Percentiles rank a stretch among this genome's conserved stretches.
Conservation (phyloP, 768 basidiomycete genomes). For the Amanita exitialis region DNA sequence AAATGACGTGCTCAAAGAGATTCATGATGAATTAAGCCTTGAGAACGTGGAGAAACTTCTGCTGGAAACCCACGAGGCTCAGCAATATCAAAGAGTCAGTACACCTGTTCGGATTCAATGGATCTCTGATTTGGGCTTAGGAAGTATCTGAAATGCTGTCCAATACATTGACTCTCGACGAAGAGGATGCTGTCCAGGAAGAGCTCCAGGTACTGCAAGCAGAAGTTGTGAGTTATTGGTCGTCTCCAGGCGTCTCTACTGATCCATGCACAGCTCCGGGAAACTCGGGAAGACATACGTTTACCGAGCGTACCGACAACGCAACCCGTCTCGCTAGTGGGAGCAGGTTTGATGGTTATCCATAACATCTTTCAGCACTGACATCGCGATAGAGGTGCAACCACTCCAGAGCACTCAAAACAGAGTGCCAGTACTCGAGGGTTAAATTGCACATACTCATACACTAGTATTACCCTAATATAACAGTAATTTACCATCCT, state of each 20-base stretch:
- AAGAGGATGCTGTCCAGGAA: slow-evolving; percentile 87
- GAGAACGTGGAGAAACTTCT: slow-evolving; percentile 91
- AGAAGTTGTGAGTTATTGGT: slow-evolving; percentile 39
- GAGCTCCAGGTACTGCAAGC: slow-evolving; percentile 68
- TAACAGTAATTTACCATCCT: slow-evolving; percentile 44
- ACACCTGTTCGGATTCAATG: neutral
- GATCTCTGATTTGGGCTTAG: slow-evolving; percentile 30
- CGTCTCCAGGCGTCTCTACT: neutral
- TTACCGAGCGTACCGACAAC: slow-evolving; percentile 48
- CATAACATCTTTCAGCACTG: neutral
- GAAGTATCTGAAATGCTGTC: slow-evolving; percentile 87
- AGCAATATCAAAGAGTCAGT: slow-evolving; percentile 77
- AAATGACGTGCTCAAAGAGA: slow-evolving; percentile 85
- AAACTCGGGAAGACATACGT: slow-evolving; percentile 19
- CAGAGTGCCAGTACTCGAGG: slow-evolving; percentile 1
- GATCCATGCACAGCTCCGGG: slow-evolving; percentile 19
- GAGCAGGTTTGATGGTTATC: slow-evolving; percentile 20
- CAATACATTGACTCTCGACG: slow-evolving; percentile 74
- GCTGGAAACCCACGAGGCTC: slow-evolving; percentile 87
- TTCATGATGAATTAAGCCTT: slow-evolving; percentile 88
- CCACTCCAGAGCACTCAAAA: neutral
- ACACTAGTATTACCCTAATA: slow-evolving; percentile 5
- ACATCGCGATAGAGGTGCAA: neutral
- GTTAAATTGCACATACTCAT: neutral
- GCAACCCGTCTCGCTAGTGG: slow-evolving; percentile 23